Conservation (phyloP, 2,329 filamentous ascomycete species). For the Emmonsiellopsis sp. region DNA sequence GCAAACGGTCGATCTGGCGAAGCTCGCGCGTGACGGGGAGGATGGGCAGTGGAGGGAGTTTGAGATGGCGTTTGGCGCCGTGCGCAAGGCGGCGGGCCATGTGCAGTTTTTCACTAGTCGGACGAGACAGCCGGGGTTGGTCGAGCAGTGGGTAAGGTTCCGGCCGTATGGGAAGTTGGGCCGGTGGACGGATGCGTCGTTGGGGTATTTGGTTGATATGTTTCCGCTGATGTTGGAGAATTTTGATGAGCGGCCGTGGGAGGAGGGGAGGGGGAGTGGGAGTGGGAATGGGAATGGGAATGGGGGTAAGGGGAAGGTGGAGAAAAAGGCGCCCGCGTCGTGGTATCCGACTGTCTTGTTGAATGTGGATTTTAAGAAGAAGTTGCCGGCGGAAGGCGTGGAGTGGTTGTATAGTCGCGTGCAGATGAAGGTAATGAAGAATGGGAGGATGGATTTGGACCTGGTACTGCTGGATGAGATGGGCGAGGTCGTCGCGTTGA, state of each 20-base stretch:
- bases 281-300: slow-evolving; percentile 9
- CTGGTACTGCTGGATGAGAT: slow-evolving; percentile 56
- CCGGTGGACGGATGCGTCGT: slow-evolving; percentile 52
- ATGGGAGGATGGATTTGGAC: slow-evolving; percentile 68
- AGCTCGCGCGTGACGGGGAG: slow-evolving; percentile 32
- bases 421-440: slow-evolving; percentile 56
- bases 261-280: slow-evolving; percentile 18
- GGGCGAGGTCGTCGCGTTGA: slow-evolving; percentile 58
- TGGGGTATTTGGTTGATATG: slow-evolving; percentile 61
- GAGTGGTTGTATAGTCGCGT: slow-evolving; percentile 64
- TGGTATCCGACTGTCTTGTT: slow-evolving; percentile 72
- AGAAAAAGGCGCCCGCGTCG: slow-evolving; percentile 33
- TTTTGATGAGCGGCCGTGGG: slow-evolving; percentile 20
- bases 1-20: slow-evolving; percentile 19
- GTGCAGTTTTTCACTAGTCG: slow-evolving; percentile 41
- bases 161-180: slow-evolving; percentile 36
- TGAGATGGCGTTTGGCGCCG: slow-evolving; percentile 20
- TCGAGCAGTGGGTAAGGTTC: slow-evolving; percentile 62
- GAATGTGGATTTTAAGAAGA: slow-evolving; percentile 69
- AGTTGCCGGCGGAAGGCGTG: slow-evolving; percentile 56
- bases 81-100: slow-evolving; percentile 42
- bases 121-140: slow-evolving; percentile 17
- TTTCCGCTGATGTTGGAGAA: slow-evolving; percentile 58
- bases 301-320: slow-evolving; percentile 17
- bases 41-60: slow-evolving; percentile 40